Percentiles rank a stretch among this genome's conserved stretches.
phyloP scores from a whole-genome alignment of 805 yeast species.

The Clavispora vitiphila region DNA sequence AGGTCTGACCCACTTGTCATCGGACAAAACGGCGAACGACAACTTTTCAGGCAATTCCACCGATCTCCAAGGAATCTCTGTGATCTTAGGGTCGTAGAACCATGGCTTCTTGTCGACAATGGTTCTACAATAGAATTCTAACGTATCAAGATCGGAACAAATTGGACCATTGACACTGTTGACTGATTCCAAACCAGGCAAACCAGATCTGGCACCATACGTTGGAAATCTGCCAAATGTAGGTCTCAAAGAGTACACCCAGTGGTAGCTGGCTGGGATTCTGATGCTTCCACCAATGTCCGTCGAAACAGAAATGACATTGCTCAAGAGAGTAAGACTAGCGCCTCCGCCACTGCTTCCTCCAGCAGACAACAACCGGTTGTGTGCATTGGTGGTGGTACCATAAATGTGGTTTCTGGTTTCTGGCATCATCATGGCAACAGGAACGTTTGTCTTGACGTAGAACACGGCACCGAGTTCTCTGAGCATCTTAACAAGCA shows the following conservation, averaged over 20 bases:
- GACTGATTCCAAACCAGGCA: conserved; percentile 33
- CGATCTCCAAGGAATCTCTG: conserved; percentile 49
- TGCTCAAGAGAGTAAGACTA: conserved; percentile 42
- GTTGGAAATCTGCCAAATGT: conserved; percentile 42
- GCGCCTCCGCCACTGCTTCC: conserved; percentile 56
- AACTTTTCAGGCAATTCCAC: conserved; percentile 31
- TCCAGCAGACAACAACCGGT: conserved; percentile 40
- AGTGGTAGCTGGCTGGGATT: conserved; percentile 41
- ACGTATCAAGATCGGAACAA: conserved; percentile 31
- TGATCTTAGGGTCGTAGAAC: conserved; percentile 44
- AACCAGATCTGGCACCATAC: conserved; percentile 25
- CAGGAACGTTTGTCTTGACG: conserved; percentile 51
- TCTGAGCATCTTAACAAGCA: conserved; percentile 36
- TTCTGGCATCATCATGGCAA: conserved; percentile 48
- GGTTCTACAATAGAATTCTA: conserved; percentile 34
- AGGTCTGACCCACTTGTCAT: conserved; percentile 45
- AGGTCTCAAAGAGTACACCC: conserved; percentile 41
- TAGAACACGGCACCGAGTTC: conserved; percentile 50
- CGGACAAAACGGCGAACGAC: conserved; percentile 39
- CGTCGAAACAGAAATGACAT: conserved; percentile 50
- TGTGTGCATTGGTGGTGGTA: conserved; percentile 42
- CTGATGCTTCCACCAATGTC: conserved; percentile 53
- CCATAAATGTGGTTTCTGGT: conserved; percentile 43
- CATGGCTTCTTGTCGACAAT: conserved; percentile 40
- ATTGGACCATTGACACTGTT: conserved; percentile 47